Conservation (phyloP, 1,284 basidiomycete species). For the Trametes sp. region DNA sequence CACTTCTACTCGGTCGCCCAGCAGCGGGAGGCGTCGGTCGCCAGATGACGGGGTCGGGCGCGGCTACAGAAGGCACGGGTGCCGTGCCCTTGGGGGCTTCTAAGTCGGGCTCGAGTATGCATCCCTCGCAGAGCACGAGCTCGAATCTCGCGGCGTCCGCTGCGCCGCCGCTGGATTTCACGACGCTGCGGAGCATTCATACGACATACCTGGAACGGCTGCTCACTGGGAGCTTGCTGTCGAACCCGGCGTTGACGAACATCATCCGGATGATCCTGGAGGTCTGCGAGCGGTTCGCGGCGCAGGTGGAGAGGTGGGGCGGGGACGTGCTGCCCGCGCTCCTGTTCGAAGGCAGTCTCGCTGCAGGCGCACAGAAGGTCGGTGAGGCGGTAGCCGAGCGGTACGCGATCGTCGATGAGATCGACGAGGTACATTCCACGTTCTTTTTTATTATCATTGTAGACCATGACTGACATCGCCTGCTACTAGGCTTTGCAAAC, state of each 20-base stretch:
- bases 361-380: slow-evolving; percentile 60
- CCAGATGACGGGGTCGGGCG: slow-evolving; percentile 34
- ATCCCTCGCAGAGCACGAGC: slow-evolving; percentile 34
- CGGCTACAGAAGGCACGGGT: slow-evolving; percentile 3
- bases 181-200: slow-evolving; percentile 83
- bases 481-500: slow-evolving; percentile 56
- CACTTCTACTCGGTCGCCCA: slow-evolving; percentile 49
- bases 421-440: slow-evolving; percentile 68
- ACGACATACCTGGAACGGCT: slow-evolving; percentile 83
- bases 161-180: slow-evolving; percentile 74
- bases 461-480: slow-evolving; percentile 26
- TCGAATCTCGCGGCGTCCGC: slow-evolving; percentile 30
- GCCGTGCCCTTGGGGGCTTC: slow-evolving; percentile 19
- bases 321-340: slow-evolving; percentile 88
- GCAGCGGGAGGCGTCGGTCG: slow-evolving; percentile 22
- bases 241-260: slow-evolving; percentile 68
- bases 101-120: slow-evolving; percentile 27
- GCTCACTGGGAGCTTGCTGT: slow-evolving; percentile 80
- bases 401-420: slow-evolving; percentile 69
- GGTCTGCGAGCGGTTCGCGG: slow-evolving; percentile 84
- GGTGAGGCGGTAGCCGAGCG: slow-evolving; percentile 78
- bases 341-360: slow-evolving; percentile 78
- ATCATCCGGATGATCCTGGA: slow-evolving; percentile 80
- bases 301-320: slow-evolving; percentile 90
- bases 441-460: neutral